These are phyloP conservation scores for Malania oleifera DNA, from an alignment of 164 flowering plant genomes.

Conservation along the genomic window DNA sequence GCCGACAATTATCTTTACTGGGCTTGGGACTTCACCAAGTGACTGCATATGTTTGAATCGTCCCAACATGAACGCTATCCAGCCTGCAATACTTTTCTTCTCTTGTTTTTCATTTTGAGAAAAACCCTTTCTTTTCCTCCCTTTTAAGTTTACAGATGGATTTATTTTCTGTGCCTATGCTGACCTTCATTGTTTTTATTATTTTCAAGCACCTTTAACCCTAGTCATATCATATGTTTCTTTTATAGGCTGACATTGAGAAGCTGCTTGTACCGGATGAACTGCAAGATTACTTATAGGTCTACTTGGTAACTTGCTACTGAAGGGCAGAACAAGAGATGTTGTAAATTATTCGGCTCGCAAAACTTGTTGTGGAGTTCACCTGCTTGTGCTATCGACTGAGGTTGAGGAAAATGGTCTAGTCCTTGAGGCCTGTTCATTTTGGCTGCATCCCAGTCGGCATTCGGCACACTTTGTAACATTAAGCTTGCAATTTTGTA, in stretches of 20 bases:
- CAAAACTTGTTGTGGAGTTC: slow-evolving; percentile 5
- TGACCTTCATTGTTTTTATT: too few relatives aligned
- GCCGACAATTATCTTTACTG: too few relatives aligned
- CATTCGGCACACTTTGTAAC: slow-evolving; percentile 7
- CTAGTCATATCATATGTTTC: slow-evolving; percentile 6
- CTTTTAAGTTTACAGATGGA: not conserved
- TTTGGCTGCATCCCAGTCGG: not conserved
- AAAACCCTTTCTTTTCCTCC: not conserved
- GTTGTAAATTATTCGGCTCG: slow-evolving; percentile 1
- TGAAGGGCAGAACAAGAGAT: not conserved
- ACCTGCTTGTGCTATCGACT: slow-evolving; percentile 31
- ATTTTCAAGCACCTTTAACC: not conserved
- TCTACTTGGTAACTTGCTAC: not conserved
- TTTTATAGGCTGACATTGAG: slow-evolving; percentile 80
- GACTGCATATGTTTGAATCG: too few relatives aligned
- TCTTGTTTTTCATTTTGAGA: too few relatives aligned
- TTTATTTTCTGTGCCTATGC: not conserved
- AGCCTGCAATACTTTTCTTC: too few relatives aligned
- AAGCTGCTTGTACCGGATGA: slow-evolving; percentile 94
- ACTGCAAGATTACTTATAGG: slow-evolving; percentile 52
- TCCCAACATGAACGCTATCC: too few relatives aligned
- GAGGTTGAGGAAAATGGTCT: not conserved
- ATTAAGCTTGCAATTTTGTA: slow-evolving; percentile 20
- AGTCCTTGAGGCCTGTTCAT: not conserved
- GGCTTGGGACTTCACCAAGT: too few relatives aligned